phyloP scores from a whole-genome alignment of 1,284 basidiomycete species.

The Ganoderma leucocontextum region DNA sequence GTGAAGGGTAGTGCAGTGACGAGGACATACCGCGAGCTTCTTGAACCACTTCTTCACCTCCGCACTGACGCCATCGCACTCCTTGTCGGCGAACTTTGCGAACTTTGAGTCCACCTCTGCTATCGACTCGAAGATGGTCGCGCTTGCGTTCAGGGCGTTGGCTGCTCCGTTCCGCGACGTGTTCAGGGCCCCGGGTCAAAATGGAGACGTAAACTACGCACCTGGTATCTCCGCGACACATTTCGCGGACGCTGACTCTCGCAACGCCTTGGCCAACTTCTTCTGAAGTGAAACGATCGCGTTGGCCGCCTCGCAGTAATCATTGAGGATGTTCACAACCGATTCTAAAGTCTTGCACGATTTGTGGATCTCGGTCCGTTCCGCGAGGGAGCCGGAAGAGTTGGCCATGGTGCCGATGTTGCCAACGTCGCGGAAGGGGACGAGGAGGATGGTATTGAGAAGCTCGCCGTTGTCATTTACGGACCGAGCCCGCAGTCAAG shows the following conservation, averaged over 20 bases:
- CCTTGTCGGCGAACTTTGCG: slow-evolving; percentile 76
- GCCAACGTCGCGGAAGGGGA: background rate
- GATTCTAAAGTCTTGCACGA: slow-evolving; percentile 78
- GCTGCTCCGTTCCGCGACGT: slow-evolving; percentile 48
- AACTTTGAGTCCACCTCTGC: slow-evolving; percentile 77
- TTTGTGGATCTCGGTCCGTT: slow-evolving; percentile 78
- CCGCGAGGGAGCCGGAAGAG: slow-evolving; percentile 43
- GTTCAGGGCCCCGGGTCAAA: background rate
- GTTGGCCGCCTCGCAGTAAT: slow-evolving; percentile 75
- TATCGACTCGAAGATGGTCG: slow-evolving; percentile 71
- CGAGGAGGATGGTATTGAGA: slow-evolving; percentile 2
- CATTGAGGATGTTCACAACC: slow-evolving; percentile 70
- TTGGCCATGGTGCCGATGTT: slow-evolving; percentile 29
- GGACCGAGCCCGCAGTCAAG: slow-evolving; percentile 6
- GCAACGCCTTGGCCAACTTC: slow-evolving; percentile 73
- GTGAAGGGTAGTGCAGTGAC: background rate
- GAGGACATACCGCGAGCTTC: slow-evolving; percentile 67
- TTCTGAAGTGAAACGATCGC: slow-evolving; percentile 73
- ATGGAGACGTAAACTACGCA: slow-evolving; percentile 36
- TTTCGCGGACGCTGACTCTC: slow-evolving; percentile 69
- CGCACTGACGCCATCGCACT: slow-evolving; percentile 67
- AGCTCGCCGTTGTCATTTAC: background rate
- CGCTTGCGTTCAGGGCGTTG: slow-evolving; percentile 69
- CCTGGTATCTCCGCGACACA: slow-evolving; percentile 68
- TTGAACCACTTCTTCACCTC: slow-evolving; percentile 88